Conservation (phyloP, 805 yeast species). For the Ogataea trehalophila region DNA sequence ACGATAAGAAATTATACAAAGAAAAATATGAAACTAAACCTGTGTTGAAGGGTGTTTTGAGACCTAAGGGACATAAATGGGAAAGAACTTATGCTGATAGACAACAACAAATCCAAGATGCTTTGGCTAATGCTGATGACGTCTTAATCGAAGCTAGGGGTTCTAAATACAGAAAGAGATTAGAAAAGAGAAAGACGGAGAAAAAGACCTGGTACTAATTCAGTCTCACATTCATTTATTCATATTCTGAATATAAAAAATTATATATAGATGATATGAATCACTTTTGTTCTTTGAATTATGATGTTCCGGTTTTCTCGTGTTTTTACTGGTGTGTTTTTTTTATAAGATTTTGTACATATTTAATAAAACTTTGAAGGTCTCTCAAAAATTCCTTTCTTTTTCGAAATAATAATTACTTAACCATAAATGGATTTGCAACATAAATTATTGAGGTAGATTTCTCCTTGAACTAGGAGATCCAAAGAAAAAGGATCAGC, state of each 20-base stretch:
- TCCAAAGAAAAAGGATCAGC: no score
- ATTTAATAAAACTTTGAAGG: no score
- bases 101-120: conserved; percentile 56
- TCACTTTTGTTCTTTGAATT: no score
- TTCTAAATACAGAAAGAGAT: conserved; percentile 38
- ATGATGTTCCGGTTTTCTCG: no score
- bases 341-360: no score
- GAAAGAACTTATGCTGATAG: conserved; percentile 63
- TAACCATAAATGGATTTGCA: no score
- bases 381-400: no score
- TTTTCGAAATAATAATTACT: no score
- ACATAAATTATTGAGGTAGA: no score
- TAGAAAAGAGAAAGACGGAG: conserved; percentile 37
- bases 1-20: conserved; percentile 64
- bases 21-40: conserved; percentile 69
- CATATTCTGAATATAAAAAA: background rate
- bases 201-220: conserved; percentile 34
- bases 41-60: conserved; percentile 69
- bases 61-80: conserved; percentile 77
- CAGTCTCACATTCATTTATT: background rate
- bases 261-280: no score
- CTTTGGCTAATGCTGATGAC: conserved; percentile 62
- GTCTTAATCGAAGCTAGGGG: conserved; percentile 64
- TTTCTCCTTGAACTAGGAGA: no score
- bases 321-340: no score